These are phyloP conservation scores for Guillardia theta DNA, from an alignment of 78 protist species.

Conservation along the genomic window DNA sequence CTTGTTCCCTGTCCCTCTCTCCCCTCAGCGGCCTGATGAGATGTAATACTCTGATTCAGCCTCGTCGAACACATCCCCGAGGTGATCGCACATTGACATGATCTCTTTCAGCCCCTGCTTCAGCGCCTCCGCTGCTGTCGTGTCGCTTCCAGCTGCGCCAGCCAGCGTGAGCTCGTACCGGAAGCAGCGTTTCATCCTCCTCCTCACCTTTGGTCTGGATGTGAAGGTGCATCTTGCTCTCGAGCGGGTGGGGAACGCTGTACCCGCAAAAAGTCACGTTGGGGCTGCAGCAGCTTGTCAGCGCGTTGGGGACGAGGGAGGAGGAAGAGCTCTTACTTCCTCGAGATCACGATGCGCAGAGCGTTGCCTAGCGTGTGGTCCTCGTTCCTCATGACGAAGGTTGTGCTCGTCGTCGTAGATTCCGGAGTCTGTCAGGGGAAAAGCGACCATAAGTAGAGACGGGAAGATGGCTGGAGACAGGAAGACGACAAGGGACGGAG, in stretches of 20 bases:
- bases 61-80: background rate
- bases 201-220: slow-evolving; percentile 45
- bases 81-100: background rate
- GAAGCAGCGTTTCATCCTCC: background rate
- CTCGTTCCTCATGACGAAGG: slow-evolving; percentile 63
- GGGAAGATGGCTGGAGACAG: too few species aligned
- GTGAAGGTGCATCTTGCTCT: slow-evolving; percentile 64
- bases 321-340: slow-evolving; percentile 41
- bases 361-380: slow-evolving; percentile 86
- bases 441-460: too few species aligned
- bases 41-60: background rate
- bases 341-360: slow-evolving; percentile 64
- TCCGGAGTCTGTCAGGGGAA: background rate
- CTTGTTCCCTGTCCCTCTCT: background rate
- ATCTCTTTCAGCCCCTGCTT: background rate
- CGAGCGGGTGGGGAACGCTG: slow-evolving; percentile 81
- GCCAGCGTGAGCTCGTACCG: background rate
- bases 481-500: too few species aligned
- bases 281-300: slow-evolving; percentile 13
- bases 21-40: too few species aligned
- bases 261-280: slow-evolving; percentile 71
- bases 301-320: background rate
- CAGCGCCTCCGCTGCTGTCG: background rate
- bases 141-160: background rate
- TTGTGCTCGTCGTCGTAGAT: slow-evolving; percentile 42